phyloP scores from a whole-genome alignment of 1,139 yeast genomes.

The Lodderomyces elongisporus region DNA sequence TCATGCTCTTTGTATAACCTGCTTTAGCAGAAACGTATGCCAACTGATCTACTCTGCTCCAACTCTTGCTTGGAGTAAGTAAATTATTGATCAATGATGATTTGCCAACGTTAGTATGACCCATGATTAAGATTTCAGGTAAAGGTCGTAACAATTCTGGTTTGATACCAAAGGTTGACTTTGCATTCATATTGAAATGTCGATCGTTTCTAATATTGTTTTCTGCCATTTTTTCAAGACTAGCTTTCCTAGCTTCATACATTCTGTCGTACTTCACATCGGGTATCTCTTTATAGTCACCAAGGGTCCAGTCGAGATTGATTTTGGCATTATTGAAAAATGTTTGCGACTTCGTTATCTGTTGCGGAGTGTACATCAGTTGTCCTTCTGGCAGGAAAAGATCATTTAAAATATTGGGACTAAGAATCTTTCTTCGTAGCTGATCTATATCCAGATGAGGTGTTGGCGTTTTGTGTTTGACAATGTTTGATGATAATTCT shows the following conservation, averaged over 20 bases:
- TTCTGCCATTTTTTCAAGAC: constrained; percentile 12
- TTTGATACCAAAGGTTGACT: constrained; percentile 26
- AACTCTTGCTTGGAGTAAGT: constrained; percentile 26
- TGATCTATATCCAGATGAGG: too few species aligned
- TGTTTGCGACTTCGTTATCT: constrained; percentile 15
- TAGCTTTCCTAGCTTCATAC: constrained; percentile 15
- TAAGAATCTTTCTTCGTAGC: constrained; percentile 6
- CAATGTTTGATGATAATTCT: too few species aligned
- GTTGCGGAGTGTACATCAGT: constrained; percentile 8
- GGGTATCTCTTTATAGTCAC: constrained; percentile 50
- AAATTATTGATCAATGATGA: constrained; percentile 66
- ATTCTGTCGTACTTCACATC: constrained; percentile 43
- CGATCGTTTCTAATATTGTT: constrained; percentile 19
- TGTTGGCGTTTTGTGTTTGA: too few species aligned
- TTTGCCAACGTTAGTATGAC: constrained; percentile 83
- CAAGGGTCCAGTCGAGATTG: constrained; percentile 56
- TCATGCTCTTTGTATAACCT: constrained; percentile 74
- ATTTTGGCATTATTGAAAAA: constrained; percentile 45
- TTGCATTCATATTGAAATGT: constrained; percentile 15
- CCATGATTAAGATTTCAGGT: constrained; percentile 65
- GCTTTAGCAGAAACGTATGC: constrained; percentile 59
- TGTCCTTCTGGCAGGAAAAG: constrained; percentile 7
- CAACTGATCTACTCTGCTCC: constrained; percentile 25
- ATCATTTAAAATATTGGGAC: constrained; percentile 7
- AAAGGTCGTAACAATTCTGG: constrained; percentile 26